phyloP scores from a whole-genome alignment of 1,284 basidiomycete species.

The Golubevia pallescens region DNA sequence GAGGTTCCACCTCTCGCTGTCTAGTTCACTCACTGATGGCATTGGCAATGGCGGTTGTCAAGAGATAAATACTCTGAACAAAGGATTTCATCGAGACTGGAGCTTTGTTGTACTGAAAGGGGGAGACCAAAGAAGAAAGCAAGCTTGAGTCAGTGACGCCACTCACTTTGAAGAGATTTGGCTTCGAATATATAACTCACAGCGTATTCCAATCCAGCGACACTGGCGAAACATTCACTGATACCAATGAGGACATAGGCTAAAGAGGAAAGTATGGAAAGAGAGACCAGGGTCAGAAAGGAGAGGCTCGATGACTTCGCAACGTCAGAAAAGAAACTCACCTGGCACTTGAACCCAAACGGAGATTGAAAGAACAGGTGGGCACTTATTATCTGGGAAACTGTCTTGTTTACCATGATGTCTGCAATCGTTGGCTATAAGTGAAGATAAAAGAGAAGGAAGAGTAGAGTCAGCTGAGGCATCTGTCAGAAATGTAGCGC shows the following conservation, averaged over 20 bases:
- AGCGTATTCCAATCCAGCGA: too few species aligned
- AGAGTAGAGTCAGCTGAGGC: not conserved
- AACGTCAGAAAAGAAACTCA: too few species aligned
- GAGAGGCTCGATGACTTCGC: too few species aligned
- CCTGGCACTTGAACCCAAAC: not conserved
- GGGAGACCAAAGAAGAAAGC: too few species aligned
- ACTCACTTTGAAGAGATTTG: too few species aligned
- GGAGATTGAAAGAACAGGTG: not conserved
- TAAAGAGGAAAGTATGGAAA: too few species aligned
- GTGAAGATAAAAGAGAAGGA: too few species aligned
- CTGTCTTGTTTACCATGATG: not conserved
- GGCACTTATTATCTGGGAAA: not conserved
- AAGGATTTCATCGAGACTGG: not conserved
- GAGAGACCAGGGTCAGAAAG: too few species aligned
- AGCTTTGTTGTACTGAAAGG: too few species aligned
- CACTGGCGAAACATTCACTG: not conserved
- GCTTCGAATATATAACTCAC: too few species aligned
- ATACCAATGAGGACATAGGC: not conserved
- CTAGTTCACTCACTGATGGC: conserved; percentile 33
- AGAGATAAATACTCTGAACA: conserved; percentile 21
- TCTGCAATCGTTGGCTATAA: conserved; percentile 37
- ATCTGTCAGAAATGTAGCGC: not conserved
- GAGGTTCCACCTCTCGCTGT: too few species aligned
- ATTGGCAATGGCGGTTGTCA: conserved; percentile 53
- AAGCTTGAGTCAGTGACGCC: too few species aligned